Conservation (phyloP, 352 stramenopile species). For the Phytophthora citrophthora region DNA sequence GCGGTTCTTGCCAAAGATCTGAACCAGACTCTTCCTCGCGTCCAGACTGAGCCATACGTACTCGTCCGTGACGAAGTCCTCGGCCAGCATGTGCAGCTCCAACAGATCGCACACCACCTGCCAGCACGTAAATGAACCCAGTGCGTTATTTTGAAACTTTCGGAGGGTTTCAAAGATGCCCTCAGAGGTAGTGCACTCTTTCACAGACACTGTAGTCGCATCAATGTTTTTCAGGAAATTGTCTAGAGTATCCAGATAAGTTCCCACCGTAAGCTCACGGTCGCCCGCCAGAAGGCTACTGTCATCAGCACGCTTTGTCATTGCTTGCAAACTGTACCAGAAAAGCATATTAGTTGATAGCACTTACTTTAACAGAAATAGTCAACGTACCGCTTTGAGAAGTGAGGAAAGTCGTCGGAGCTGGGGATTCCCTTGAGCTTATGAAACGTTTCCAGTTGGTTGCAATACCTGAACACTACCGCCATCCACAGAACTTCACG, state of each 20-base stretch:
- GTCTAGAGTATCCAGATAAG: slow-evolving; percentile 73
- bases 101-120: slow-evolving; percentile 83
- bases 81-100: slow-evolving; percentile 71
- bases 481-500: slow-evolving; percentile 85
- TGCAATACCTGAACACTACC: slow-evolving; percentile 82
- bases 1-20: slow-evolving; percentile 84
- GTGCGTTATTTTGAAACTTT: slow-evolving; percentile 69
- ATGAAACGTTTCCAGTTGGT: slow-evolving; percentile 85
- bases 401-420: slow-evolving; percentile 66
- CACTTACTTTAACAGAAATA: not conserved
- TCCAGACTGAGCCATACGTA: slow-evolving; percentile 85
- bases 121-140: slow-evolving; percentile 90
- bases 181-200: slow-evolving; percentile 51
- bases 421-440: slow-evolving; percentile 78
- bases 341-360: slow-evolving; percentile 2
- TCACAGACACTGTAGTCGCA: slow-evolving; percentile 60
- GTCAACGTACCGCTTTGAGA: slow-evolving; percentile 64
- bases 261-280: slow-evolving; percentile 59
- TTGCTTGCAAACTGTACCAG: slow-evolving; percentile 39
- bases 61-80: slow-evolving; percentile 64
- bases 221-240: slow-evolving; percentile 74
- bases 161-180: slow-evolving; percentile 70
- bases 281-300: slow-evolving; percentile 58
- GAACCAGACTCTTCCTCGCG: slow-evolving; percentile 78
- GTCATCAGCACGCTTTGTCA: slow-evolving; percentile 65